Evolutionary conservation across 306 rosid species (phyloP).

Genomic region (Ziziphus jujuba): DNA sequence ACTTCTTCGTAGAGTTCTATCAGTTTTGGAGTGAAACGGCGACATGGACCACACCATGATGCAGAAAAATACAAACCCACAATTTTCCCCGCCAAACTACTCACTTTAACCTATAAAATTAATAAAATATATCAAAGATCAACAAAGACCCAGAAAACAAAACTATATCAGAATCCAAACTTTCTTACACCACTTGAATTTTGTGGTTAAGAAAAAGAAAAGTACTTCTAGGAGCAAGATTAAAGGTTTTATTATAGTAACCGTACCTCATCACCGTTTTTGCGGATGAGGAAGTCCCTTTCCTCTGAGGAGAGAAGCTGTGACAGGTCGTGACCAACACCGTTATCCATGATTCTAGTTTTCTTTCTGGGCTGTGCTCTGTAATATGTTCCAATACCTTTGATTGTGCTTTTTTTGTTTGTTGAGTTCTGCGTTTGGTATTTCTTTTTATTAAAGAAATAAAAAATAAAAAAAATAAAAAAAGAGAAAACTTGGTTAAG

Average conservation of each 20-base stretch:
- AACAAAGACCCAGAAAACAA: neutral
- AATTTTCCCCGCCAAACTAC: conserved; percentile 32
- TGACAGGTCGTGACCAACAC: conserved; percentile 21
- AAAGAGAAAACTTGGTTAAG: neutral
- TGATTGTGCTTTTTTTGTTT: too few species aligned
- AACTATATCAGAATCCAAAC: neutral
- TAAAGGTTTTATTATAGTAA: neutral
- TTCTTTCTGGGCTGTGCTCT: neutral
- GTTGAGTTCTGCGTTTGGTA: too few species aligned
- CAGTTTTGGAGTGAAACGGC: conserved; percentile 45
- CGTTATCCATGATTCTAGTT: conserved; percentile 17
- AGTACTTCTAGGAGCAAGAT: too few species aligned
- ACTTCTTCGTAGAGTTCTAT: conserved; percentile 37
- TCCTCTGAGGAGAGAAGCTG: conserved; percentile 23
- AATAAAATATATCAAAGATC: conserved; percentile 14
- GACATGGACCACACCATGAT: conserved; percentile 57
- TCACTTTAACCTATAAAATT: conserved; percentile 37
- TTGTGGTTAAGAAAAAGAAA: too few species aligned
- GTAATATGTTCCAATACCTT: neutral
- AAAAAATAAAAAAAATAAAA: too few species aligned
- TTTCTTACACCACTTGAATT: neutral
- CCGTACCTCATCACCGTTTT: conserved; percentile 35
- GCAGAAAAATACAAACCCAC: conserved; percentile 54
- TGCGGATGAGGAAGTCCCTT: conserved; percentile 31
- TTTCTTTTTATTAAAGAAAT: too few species aligned